These are phyloP conservation scores for Coemansia sp. DNA, from an alignment of 192 early-diverging fungal genomes.

Conservation along the genomic window DNA sequence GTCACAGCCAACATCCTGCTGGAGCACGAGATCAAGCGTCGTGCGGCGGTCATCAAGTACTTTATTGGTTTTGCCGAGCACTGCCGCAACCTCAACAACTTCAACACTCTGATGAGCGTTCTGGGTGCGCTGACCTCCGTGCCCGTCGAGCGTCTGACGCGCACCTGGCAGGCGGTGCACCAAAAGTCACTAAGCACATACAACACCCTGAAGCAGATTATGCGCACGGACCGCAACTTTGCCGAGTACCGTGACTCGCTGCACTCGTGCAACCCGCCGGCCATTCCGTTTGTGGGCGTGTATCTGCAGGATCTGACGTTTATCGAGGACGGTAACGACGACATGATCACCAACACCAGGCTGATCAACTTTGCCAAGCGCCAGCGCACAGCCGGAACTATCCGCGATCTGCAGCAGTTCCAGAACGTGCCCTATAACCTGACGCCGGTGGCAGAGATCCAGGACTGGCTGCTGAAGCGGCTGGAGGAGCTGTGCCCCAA, in stretches of 20 bases:
- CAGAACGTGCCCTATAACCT: slow-evolving; percentile 78
- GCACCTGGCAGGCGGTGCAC: slow-evolving; percentile 84
- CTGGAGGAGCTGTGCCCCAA: slow-evolving; percentile 66
- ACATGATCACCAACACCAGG: slow-evolving; percentile 58
- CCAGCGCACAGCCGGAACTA: slow-evolving; percentile 80
- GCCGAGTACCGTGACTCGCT: slow-evolving; percentile 75
- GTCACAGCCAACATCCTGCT: slow-evolving; percentile 77
- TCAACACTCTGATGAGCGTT: slow-evolving; percentile 87
- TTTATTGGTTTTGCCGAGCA: slow-evolving; percentile 79
- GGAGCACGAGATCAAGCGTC: slow-evolving; percentile 78
- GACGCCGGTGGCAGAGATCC: slow-evolving; percentile 75
- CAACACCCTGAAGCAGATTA: slow-evolving; percentile 66
- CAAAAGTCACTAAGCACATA: slow-evolving; percentile 56
- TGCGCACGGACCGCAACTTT: slow-evolving; percentile 81
- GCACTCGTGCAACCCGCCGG: slow-evolving; percentile 74
- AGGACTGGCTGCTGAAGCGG: slow-evolving; percentile 68
- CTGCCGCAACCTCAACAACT: slow-evolving; percentile 89
- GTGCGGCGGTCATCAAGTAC: slow-evolving; percentile 73
- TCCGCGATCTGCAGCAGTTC: slow-evolving; percentile 86
- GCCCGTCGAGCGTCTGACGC: slow-evolving; percentile 80
- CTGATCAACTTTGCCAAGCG: slow-evolving; percentile 92
- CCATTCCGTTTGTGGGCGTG: slow-evolving; percentile 80
- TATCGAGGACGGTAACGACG: slow-evolving; percentile 83
- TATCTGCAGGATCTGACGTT: slow-evolving; percentile 88
- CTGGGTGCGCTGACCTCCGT: slow-evolving; percentile 86